Evolutionary conservation across 805 yeast genomes (phyloP).

Genomic region (Schwanniomyces pseudopolymorphus): DNA sequence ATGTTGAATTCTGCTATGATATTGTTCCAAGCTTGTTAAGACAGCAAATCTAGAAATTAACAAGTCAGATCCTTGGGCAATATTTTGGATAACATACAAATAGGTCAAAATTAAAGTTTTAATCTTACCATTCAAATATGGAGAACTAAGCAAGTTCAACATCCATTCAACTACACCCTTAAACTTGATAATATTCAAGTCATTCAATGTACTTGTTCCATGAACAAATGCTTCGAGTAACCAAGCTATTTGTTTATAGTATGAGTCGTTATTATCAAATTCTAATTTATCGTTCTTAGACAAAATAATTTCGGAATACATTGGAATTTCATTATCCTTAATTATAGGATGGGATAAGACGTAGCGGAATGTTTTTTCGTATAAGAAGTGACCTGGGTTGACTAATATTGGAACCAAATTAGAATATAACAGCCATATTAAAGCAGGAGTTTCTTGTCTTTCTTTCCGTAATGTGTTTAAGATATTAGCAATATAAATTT

Average conservation of each 20-base stretch:
- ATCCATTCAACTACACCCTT: conserved; percentile 68
- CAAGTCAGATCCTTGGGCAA: conserved; percentile 58
- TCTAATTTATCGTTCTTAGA: conserved; percentile 21
- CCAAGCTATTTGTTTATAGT: conserved; percentile 67
- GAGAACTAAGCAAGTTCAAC: conserved; percentile 52
- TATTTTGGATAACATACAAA: conserved; percentile 46
- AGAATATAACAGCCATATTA: conserved; percentile 57
- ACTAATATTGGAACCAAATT: conserved; percentile 55
- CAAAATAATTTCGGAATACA: conserved; percentile 38
- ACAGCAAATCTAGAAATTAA: conserved; percentile 58
- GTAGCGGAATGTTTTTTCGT: conserved; percentile 69
- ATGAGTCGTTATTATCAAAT: conserved; percentile 44
- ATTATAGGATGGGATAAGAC: conserved; percentile 56
- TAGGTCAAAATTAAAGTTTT: conserved; percentile 41
- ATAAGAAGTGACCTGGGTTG: conserved; percentile 72
- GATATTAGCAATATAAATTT: conserved; percentile 51
- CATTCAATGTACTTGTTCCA: conserved; percentile 49
- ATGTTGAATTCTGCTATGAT: conserved; percentile 8
- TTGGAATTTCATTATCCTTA: conserved; percentile 44
- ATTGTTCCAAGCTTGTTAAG: conserved; percentile 31
- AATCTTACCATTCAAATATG: conserved; percentile 41
- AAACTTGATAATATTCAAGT: conserved; percentile 52
- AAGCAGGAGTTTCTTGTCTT: conserved; percentile 33
- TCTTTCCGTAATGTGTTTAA: conserved; percentile 31
- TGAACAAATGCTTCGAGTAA: conserved; percentile 47